phyloP scores from a whole-genome alignment of 2,329 filamentous ascomycete genomes.

The Chaetomium globosum region DNA sequence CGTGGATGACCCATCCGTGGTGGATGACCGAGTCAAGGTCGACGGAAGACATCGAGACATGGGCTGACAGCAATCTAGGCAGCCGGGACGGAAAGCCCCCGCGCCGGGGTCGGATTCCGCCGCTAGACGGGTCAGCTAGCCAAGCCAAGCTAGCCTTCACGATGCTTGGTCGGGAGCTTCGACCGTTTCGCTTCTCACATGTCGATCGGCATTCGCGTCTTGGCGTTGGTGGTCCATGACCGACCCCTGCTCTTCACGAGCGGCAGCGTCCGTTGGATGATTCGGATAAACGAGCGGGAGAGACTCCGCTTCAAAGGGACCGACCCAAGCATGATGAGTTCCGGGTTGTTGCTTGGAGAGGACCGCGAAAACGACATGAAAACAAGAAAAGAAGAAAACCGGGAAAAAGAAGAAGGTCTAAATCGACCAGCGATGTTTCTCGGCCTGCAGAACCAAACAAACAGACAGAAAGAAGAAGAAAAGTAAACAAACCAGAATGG shows the following conservation, averaged over 20 bases:
- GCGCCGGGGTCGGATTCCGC: background rate
- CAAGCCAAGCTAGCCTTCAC: background rate
- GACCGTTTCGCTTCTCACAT: conserved; percentile 6
- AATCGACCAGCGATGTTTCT: conserved; percentile 21
- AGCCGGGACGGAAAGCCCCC: background rate
- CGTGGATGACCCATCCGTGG: background rate
- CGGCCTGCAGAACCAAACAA: background rate
- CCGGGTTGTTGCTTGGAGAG: background rate
- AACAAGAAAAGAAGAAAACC: background rate
- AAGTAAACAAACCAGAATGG: conserved; percentile 13
- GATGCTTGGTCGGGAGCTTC: background rate
- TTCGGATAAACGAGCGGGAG: conserved; percentile 30
- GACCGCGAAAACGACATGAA: background rate
- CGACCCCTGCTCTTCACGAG: conserved; percentile 28
- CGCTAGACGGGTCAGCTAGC: background rate
- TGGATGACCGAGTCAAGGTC: background rate
- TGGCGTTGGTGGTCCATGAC: conserved; percentile 30
- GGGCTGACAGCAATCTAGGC: background rate
- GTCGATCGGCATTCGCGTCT: conserved; percentile 30
- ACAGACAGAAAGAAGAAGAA: background rate
- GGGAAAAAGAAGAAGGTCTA: background rate
- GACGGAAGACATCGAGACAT: background rate
- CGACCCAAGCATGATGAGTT: conserved; percentile 19
- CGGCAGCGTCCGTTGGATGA: conserved; percentile 30
- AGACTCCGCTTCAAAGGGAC: conserved; percentile 27